Base-by-base conservation (phyloP, 2,329 filamentous ascomycete genomes). In the Westerdykella sp. region DNA sequence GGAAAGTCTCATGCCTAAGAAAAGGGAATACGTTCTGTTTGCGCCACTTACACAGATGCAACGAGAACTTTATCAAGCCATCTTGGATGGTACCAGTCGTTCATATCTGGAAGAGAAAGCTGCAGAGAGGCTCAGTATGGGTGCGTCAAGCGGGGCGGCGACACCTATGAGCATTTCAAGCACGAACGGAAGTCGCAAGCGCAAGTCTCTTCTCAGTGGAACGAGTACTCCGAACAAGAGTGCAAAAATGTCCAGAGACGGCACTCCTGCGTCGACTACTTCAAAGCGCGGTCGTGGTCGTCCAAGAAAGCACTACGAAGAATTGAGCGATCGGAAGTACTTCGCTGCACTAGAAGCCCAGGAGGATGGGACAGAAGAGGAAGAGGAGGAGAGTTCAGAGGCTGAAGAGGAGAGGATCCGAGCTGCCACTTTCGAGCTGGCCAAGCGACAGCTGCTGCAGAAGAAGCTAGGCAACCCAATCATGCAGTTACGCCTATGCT, bases 401-500 rank as follows among this genome's bases (percentile, higher is more conserved):
- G 73, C 74, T 35, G 65, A 74, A 39, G 83, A 85, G 48, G 84
- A 88, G 35, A 69, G 79, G 1, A 75, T 86, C 52, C 74, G 79
- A 1, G 77, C 78, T 0, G 78, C 81, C 39, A 88, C 81, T 0
- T 75, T 91, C 0, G 84, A 87, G 7, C 71, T 88, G 45, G 90
- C 89, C 0, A 94, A 91, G 63, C 84, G 86, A 42, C 87, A 96
- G 63, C 87, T 97, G n/a, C 75, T 82, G 3, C 79, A 80, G 35
- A 97, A 97, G 71, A 96, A 95, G 59, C 75, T 97, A 1, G 90
- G 93, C 37, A 98, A 98, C 53, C 86, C 89, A 0, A 70, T 97
- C 15, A 88, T 95, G 75, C 93, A 98, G 63, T 79, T 95, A 3
- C 85, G 93, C 0, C 77, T 96, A 0, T 88, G 87, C 10, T 97